Base-by-base conservation (phyloP, 2,329 filamentous ascomycete genomes). In the Cladosporium sp. region DNA sequence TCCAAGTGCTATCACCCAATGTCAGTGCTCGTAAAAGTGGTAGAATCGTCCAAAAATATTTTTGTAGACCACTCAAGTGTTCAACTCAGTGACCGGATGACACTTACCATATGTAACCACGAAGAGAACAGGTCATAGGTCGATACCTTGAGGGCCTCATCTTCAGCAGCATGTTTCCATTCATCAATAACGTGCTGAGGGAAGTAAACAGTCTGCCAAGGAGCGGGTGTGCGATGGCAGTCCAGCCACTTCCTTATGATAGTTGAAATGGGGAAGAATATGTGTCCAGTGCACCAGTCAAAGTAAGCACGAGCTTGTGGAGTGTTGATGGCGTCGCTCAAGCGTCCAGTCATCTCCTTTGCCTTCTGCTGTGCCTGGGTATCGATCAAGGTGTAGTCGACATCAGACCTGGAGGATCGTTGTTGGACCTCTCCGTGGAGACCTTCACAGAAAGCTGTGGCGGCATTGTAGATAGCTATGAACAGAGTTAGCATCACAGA, bases 31-130 rank as follows among this genome's bases (percentile, higher is more conserved):
- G 38, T n/a, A 10, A 21, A 2, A 18, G 38, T 44, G 10, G 10
- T 10, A 10, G 6, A 21, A 0, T 8, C 7, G 18, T 21, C 18
- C 38, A n/a, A 7, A 10, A 44, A 3, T 3, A 18, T 44, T 18
- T n/a, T 47, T 47, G 8, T 10, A 4, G n/a, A 4, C n/a, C 41
- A 47, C 8, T 21, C 41, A 47, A 1, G 2, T 6, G 4, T 4
- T 4, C 8, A 12, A 12, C 0, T 12, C 8, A 11, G 41, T 47
- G 41, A 8, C 4, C 4, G n/a, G 3, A 18, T 32, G 28, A 4
- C 24, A 24, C 59, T 52, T 30, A 61, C 59, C 59, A 61, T 61
- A 36, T 61, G 59, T 12, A 61, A 14, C 59, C 59, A 61, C 7
- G 59, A 51, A 11, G 59, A 30, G 44, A 61, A 61, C 1, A 61